These are phyloP conservation scores for Fennellomyces sp. DNA, from an alignment of 371 early-diverging fungal genomes.

Conservation along the genomic window DNA sequence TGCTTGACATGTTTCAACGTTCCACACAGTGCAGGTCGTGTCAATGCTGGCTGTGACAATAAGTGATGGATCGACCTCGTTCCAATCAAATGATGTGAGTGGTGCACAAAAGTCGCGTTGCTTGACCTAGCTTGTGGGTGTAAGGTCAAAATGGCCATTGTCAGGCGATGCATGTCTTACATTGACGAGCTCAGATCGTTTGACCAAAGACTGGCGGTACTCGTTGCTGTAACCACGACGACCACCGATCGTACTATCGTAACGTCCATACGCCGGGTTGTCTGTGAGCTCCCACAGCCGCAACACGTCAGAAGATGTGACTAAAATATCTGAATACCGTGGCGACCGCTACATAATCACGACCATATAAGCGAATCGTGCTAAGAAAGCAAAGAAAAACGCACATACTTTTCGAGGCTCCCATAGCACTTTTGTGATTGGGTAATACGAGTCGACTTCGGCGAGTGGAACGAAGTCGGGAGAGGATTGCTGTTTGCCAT, in stretches of 20 bases:
- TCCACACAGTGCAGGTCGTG: constrained; percentile 98
- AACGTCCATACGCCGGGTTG: constrained; percentile 30
- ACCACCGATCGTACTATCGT: constrained; percentile 45
- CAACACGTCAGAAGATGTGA: constrained; percentile 87
- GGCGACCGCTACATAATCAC: constrained; percentile 39
- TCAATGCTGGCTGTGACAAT: constrained; percentile 93
- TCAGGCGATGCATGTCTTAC: constrained; percentile 34
- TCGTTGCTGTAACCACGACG: constrained; percentile 14
- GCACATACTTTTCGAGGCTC: constrained; percentile 71
- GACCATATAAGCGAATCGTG: not conserved
- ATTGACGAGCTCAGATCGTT: constrained; percentile 59
- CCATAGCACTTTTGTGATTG: constrained; percentile 91
- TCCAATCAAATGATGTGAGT: constrained; percentile 97
- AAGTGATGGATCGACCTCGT: constrained; percentile 79
- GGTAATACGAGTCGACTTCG: constrained; percentile 83
- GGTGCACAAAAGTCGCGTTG: constrained; percentile 83
- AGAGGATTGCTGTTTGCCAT: constrained; percentile 24
- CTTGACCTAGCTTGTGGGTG: constrained; percentile 35
- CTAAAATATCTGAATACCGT: constrained; percentile 73
- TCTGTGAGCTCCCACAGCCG: constrained; percentile 87
- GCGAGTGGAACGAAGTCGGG: constrained; percentile 77
- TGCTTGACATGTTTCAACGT: constrained; percentile 88
- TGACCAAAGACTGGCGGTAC: constrained; percentile 25
- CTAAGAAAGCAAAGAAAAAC: not conserved
- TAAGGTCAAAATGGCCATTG: not conserved